phyloP scores from a whole-genome alignment of 306 rosid genomes.

The Gastrolobium bilobum region DNA sequence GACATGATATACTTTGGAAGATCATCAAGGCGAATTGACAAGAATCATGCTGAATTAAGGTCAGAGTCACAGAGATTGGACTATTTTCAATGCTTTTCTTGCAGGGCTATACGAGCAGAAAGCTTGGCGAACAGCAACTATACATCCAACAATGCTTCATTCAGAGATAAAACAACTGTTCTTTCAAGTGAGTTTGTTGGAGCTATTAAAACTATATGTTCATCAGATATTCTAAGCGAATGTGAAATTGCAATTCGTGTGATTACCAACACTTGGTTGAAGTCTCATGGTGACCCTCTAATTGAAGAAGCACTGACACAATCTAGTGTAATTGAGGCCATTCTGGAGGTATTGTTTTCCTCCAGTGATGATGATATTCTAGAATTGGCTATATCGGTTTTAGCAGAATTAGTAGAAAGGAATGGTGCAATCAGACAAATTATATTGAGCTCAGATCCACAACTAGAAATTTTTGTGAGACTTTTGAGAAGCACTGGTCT shows the following conservation, averaged over 20 bases:
- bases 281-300: conserved; percentile 57
- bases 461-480: conserved; percentile 65
- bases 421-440: conserved; percentile 50
- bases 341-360: conserved; percentile 71
- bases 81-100: conserved; percentile 57
- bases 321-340: conserved; percentile 64
- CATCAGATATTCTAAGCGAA: conserved; percentile 62
- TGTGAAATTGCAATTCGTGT: conserved; percentile 65
- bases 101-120: conserved; percentile 59
- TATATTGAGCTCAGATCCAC: conserved; percentile 70
- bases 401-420: conserved; percentile 65
- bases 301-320: conserved; percentile 64
- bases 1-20: conserved; percentile 42
- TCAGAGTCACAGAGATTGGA: conserved; percentile 57
- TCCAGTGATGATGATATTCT: conserved; percentile 70
- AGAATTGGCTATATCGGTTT: conserved; percentile 67
- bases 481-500: conserved; percentile 66
- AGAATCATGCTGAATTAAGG: conserved; percentile 48
- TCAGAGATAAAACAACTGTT: conserved; percentile 49
- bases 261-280: conserved; percentile 73
- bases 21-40: conserved; percentile 49
- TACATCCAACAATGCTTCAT: conserved; percentile 42
- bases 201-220: conserved; percentile 63
- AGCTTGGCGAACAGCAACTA: conserved; percentile 49
- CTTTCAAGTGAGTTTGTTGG: conserved; percentile 57